phyloP scores from a whole-genome alignment of 1,284 basidiomycete species.

The Austropuccinia psidii region DNA sequence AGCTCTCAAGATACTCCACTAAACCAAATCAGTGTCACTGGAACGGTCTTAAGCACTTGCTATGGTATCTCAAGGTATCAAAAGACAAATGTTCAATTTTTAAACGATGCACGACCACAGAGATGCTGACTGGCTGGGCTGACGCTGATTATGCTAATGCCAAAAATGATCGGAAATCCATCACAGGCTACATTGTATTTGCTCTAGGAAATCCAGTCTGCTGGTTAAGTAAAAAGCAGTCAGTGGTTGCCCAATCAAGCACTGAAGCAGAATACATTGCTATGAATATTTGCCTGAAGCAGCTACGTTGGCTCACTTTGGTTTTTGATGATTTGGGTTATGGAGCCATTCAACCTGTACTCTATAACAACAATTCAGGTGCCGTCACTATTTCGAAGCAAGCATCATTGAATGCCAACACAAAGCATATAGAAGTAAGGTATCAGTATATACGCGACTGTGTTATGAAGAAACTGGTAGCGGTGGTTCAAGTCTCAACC shows the following conservation, averaged over 20 bases:
- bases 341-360: too few relatives aligned
- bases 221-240: constrained; percentile 14
- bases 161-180: background rate
- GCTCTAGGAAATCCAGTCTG: background rate
- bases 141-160: background rate
- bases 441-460: too few relatives aligned
- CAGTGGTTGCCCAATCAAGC: background rate
- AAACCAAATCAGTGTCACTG: background rate
- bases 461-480: too few relatives aligned
- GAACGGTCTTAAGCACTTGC: background rate
- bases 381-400: too few relatives aligned
- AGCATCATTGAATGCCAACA: too few relatives aligned
- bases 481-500: too few relatives aligned
- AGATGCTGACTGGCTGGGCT: background rate
- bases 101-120: too few relatives aligned
- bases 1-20: background rate
- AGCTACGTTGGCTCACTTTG: constrained; percentile 7
- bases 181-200: background rate
- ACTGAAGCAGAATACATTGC: constrained; percentile 5
- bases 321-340: too few relatives aligned
- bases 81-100: too few relatives aligned
- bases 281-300: background rate
- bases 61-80: background rate
- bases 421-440: too few relatives aligned
- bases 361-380: too few relatives aligned